Base-by-base conservation (phyloP, 2,329 filamentous ascomycete species). In the Triangularia verruculosa region DNA sequence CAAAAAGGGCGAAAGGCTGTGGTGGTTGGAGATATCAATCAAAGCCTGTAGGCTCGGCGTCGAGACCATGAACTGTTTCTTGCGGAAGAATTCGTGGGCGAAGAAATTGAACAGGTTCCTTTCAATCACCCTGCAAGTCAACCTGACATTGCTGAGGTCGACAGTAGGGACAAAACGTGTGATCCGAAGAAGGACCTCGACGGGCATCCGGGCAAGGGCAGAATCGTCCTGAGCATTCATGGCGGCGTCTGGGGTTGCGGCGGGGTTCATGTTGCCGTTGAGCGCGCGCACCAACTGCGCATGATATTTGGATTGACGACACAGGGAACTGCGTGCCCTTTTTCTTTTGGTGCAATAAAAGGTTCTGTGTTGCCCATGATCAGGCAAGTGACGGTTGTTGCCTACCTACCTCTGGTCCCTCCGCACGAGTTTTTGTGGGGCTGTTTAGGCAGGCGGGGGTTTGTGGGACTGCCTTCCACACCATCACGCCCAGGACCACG, bases 21-120 rank as follows among this genome's bases (percentile, higher is more conserved):
- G 79, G 61, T 79, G 77, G 3, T 70, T 70, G n/a, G 83, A 80
- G 34, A 86, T 84, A 70, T 82, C 76, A 72, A 82, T 66, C 11
- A 89, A 76, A 0, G 81, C 77, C 59, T 83, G 78, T 9, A 89
- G 75, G 68, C 86, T 89, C 67, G 78, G 74, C 32, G 83, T 76
- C 1, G 81, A 82, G 61, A 89, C 70, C 83, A 88, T 87, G 74
- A 89, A 90, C 70, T 89, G 86, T 69, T 83, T 85, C 72, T 85
- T 86, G 58, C 77, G 78, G 74, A 91, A 90, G 77, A 88, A 90
- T 66, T 89, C 86, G 24, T 77, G 77, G 27, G 82, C 78, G 68
- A 89, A 90, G 32, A 77, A 78, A 57, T 80, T 76, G 72, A 85
- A 84, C 12, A 89, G 76, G 1, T 78, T 75, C 20, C 74, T 74